Conservation (phyloP, 148 eudicot species). For the Dysphania ambrosioides region DNA sequence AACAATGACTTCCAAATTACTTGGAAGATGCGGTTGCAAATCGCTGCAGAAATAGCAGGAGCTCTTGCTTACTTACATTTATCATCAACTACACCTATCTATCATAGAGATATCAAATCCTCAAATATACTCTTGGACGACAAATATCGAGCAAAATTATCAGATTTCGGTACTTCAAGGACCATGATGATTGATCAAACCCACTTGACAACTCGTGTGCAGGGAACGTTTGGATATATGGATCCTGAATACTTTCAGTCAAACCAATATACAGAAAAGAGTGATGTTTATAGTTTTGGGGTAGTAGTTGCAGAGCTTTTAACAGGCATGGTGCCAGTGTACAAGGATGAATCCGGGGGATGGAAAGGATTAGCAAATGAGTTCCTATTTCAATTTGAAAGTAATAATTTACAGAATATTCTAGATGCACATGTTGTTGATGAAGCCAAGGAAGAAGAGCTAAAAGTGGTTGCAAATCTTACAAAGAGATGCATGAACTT, state of each 20-base stretch:
- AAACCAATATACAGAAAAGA: constrained; percentile 19
- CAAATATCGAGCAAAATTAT: constrained; percentile 20
- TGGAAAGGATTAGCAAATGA: constrained; percentile 22
- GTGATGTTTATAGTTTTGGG: constrained; percentile 30
- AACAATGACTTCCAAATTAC: constrained; percentile 12
- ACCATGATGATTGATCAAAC: constrained; percentile 17
- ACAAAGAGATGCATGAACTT: constrained; percentile 20
- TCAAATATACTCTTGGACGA: constrained; percentile 22
- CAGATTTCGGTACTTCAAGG: constrained; percentile 25
- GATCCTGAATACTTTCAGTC: constrained; percentile 27
- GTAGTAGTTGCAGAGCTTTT: constrained; percentile 27
- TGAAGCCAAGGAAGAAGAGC: constrained; percentile 26
- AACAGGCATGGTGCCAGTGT: constrained; percentile 14
- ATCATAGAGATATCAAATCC: constrained; percentile 25
- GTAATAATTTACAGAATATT: constrained; percentile 1
- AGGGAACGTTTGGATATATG: constrained; percentile 24
- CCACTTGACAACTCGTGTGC: constrained; percentile 23
- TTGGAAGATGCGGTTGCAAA: constrained; percentile 21
- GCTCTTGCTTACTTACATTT: constrained; percentile 27
- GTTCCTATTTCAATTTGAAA: constrained; percentile 20
- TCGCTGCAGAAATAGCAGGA: constrained; percentile 21
- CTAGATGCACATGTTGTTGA: constrained; percentile 14
- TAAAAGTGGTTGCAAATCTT: background rate
- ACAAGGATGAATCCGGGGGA: constrained; percentile 1
- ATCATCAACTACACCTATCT: constrained; percentile 22